Conservation (phyloP, 176 grass and related monocot species). For the Phragmites australis region DNA sequence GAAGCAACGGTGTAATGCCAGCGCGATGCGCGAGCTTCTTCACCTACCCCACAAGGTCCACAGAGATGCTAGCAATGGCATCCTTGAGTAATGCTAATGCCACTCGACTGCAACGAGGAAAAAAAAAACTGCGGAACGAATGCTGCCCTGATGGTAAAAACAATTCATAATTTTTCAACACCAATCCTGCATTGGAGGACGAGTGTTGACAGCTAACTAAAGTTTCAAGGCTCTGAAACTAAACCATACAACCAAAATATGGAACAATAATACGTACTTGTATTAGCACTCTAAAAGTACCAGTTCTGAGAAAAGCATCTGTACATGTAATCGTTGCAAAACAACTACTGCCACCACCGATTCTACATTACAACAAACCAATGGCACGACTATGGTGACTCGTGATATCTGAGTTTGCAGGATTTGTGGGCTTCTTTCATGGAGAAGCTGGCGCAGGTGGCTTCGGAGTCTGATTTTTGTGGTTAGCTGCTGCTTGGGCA, state of each 20-base stretch:
- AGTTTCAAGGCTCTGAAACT: not conserved
- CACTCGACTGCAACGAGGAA: not conserved
- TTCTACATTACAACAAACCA: constrained; percentile 5
- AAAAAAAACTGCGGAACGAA: not conserved
- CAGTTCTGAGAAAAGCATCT: not conserved
- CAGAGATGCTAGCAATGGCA: not conserved
- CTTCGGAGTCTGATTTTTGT: constrained; percentile 63
- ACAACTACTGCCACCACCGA: not conserved
- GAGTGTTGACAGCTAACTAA: not conserved
- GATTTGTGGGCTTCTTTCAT: constrained; percentile 33
- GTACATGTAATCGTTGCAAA: not conserved
- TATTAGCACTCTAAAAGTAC: not conserved
- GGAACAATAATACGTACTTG: not conserved
- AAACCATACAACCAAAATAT: not conserved
- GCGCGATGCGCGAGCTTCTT: not conserved
- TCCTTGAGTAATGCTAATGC: not conserved
- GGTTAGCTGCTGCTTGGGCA: constrained; percentile 50
- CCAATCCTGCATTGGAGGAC: not conserved
- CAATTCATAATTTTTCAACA: not conserved
- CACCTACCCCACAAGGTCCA: not conserved
- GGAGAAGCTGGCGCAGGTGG: constrained; percentile 52
- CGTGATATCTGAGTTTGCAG: not conserved
- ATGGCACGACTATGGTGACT: not conserved
- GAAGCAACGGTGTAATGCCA: not conserved
- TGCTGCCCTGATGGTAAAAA: not conserved